Conservation (phyloP, 2,329 filamentous ascomycete genomes). For the Leptographium radiaticola region DNA sequence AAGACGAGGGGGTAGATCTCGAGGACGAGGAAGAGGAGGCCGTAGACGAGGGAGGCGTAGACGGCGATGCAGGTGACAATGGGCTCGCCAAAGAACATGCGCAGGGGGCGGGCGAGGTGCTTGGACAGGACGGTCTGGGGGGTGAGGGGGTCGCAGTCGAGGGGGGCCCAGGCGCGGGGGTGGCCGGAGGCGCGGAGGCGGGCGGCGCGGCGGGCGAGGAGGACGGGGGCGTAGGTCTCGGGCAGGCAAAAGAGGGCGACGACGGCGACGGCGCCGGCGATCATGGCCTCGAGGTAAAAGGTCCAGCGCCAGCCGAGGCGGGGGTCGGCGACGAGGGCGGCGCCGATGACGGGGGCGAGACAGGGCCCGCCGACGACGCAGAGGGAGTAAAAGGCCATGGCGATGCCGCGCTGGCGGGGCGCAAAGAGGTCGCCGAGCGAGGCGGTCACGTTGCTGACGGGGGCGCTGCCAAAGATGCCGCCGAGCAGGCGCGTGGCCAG, state of each 20-base stretch:
- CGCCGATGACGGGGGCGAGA: constrained; percentile 27
- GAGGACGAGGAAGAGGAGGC: constrained; percentile 42
- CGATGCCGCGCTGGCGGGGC: constrained; percentile 36
- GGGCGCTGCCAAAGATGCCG: constrained; percentile 47
- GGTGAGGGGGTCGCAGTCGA: constrained; percentile 48
- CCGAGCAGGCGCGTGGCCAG: constrained; percentile 55
- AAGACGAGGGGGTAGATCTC: constrained; percentile 42
- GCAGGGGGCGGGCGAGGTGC: constrained; percentile 55
- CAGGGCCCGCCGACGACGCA: constrained; percentile 26
- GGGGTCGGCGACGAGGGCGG: constrained; percentile 18
- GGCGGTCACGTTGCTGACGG: constrained; percentile 50
- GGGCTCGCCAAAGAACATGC: constrained; percentile 60
- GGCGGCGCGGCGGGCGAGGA: constrained; percentile 37
- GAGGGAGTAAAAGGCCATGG: constrained; percentile 31
- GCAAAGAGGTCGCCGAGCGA: constrained; percentile 51
- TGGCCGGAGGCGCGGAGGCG: constrained; percentile 18
- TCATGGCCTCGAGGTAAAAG: constrained; percentile 16
- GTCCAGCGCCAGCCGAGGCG: constrained; percentile 17
- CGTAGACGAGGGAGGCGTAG: constrained; percentile 42
- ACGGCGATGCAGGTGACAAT: constrained; percentile 38
- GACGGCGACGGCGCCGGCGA: constrained; percentile 11
- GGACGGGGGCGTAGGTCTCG: constrained; percentile 25
- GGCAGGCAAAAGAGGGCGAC: constrained; percentile 16
- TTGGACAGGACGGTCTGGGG: constrained; percentile 46
- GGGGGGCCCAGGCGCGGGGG: constrained; percentile 21